Base-by-base conservation (phyloP, 2,329 filamentous ascomycete species). In the Neonectria magnoliae region DNA sequence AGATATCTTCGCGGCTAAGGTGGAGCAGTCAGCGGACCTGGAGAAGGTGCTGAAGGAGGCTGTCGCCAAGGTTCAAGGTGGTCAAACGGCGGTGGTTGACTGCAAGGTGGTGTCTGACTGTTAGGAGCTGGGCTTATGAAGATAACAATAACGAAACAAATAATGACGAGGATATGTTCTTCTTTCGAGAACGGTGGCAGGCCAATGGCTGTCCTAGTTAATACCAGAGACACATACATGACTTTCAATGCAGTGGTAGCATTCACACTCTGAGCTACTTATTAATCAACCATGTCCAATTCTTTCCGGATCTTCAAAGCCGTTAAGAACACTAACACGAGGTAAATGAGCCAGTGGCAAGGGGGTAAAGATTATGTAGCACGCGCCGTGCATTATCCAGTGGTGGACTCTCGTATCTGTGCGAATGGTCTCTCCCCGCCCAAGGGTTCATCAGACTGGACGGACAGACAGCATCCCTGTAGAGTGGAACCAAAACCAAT, bases 1-100 rank as follows among this genome's bases (percentile, higher is more conserved):
- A 7, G 81, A 87, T 20, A 76, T 88, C 8, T 83, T 83, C 61
- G 80, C 86, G 0, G 84, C 82, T 0, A 77, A 76, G 57, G 84
- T 87, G 0, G 82, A 83, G 48, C 79, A 82, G 58, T 78, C 80
- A 2, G 77, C 77, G 2, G 81, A 84, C 16, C 77, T 88, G 8
- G 82, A 85, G 50, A 72, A 67, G 2, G 81, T 84, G 38, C 73
- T 88, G 56, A 78, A 79, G 71, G 76, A 84, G 69, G 86, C 85
- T 1, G 84, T 88, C 61, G 80, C 79, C 53, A 80, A 80, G 16
- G 85, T 88, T 3, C 74, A 85, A 71, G 76, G 77, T 1, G 86
- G 86, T 0, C 80, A 82, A 70, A 80, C 82, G 6, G 85, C 86
- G 0, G 86, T 88, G 3, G 62, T 88, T 54, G 86, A 88, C 72